Evolutionary conservation across 2,329 filamentous ascomycete species (phyloP), one percentile per base, ranked within the genome.

Genomic region (Zasmidium citrigriseum): DNA sequence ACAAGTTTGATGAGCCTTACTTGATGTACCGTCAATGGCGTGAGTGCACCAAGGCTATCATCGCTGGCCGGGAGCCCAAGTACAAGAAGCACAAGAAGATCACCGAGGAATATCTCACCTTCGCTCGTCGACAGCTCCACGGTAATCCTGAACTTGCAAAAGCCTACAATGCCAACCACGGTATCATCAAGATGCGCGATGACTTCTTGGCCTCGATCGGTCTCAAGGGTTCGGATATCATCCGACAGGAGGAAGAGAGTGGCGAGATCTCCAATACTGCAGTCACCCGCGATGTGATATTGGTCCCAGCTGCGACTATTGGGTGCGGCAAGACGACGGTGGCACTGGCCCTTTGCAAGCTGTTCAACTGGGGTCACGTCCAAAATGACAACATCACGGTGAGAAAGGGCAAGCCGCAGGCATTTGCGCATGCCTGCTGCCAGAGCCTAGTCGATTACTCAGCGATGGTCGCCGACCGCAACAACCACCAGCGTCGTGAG

Each of bases 1-100:
- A 93, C 84, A 99, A 99, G 78, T 99, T 99, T 60, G 95, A 99
- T 71, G 95, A 99, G 77, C 95, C 95, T 0, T 99, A 99, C 72
- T 80, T 99, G 60, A 96, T 99, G 91, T 99, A 98, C 77, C 87
- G 95, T 22, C 95, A 99, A 78, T 99, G 95, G 95, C 88, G 95
- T 62, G 95, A 99, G 77, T 96, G 90, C 72, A 99, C 95, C 45
- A 98, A 96, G 74, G 84, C 90, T 4, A 76, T 98, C 57, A 97
- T 99, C 65, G 71, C 82, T 1, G 89, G 89, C 14, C 89, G 85
- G 67, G 77, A 85, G 41, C 91, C 93, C 11, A 89, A 83, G 64
- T 89, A 85, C 78, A 93, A 86, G 78, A 98, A 98, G 75, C 95
- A 99, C 74, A 78, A 85, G 66, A 85, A 88, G 65, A 95, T 99